Conservation (phyloP, 495 filamentous ascomycete genomes). For the Penicillium malachiteum region DNA sequence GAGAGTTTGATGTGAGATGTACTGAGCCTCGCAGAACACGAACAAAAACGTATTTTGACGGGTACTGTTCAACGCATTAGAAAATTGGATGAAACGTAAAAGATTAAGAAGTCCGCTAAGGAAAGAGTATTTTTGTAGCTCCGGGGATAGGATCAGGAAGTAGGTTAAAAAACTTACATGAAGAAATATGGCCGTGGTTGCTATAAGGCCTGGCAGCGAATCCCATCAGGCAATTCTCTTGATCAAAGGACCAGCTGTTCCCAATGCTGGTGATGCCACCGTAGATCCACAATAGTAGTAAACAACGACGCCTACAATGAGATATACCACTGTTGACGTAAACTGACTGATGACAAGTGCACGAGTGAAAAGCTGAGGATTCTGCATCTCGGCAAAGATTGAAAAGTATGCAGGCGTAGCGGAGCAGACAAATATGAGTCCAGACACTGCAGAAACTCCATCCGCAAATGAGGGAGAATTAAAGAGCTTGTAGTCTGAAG, state of each 20-base stretch:
- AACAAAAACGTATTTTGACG: slow-evolving; percentile 37
- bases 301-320: slow-evolving; percentile 58
- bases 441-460: slow-evolving; percentile 55
- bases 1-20: slow-evolving; percentile 31
- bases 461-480: background rate
- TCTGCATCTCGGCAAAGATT: slow-evolving; percentile 69
- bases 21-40: slow-evolving; percentile 32
- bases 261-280: slow-evolving; percentile 63
- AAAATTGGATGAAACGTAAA: background rate
- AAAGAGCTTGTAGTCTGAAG: background rate
- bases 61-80: slow-evolving; percentile 10
- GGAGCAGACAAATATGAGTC: slow-evolving; percentile 60
- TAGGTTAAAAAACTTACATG: background rate
- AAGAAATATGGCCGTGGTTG: background rate
- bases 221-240: slow-evolving; percentile 66
- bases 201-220: slow-evolving; percentile 53
- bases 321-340: slow-evolving; percentile 48
- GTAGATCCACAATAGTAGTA: slow-evolving; percentile 62
- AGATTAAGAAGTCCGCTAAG: background rate
- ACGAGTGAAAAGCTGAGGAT: slow-evolving; percentile 55
- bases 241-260: slow-evolving; percentile 54
- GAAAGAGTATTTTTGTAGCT: background rate
- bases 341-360: slow-evolving; percentile 39
- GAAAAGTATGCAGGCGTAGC: slow-evolving; percentile 62
- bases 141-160: too few species aligned